Evolutionary conservation across 1,139 yeast genomes (phyloP).

Genomic region (Pichia cactophila): DNA sequence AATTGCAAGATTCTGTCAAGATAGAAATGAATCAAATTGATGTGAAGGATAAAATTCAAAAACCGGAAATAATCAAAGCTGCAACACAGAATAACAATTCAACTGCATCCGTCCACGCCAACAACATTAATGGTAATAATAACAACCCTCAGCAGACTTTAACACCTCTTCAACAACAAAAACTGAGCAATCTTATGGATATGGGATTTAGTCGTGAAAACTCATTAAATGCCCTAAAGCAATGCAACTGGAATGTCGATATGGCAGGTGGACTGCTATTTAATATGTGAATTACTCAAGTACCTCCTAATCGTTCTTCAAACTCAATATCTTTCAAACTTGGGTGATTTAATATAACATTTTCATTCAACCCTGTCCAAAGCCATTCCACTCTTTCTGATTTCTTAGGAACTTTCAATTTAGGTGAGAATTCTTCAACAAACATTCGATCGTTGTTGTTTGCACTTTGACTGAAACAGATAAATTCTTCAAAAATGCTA

Average conservation of each 20-base stretch:
- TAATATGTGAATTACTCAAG: not conserved
- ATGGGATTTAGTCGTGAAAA: conserved; percentile 66
- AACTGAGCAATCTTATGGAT: conserved; percentile 45
- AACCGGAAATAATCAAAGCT: not conserved
- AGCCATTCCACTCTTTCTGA: conserved; percentile 56
- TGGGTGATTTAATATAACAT: conserved; percentile 34
- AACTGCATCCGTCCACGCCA: not conserved
- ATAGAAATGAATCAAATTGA: conserved; percentile 2
- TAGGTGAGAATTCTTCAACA: conserved; percentile 72
- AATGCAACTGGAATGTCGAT: conserved; percentile 71
- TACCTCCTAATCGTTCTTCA: not conserved
- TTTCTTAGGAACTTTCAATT: conserved; percentile 41
- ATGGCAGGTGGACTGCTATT: conserved; percentile 58
- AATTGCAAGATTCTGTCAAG: conserved; percentile 12
- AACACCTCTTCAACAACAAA: conserved; percentile 12
- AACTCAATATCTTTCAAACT: conserved; percentile 18
- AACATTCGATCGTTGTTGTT: conserved; percentile 78
- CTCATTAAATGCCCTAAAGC: conserved; percentile 57
- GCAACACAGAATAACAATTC: too few relatives aligned
- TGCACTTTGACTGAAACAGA: conserved; percentile 68
- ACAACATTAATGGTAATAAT: not conserved
- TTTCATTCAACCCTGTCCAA: conserved; percentile 64
- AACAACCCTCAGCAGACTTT: conserved; percentile 14
- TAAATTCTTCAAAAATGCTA: conserved; percentile 79
- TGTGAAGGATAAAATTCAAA: not conserved